Evolutionary conservation across 2,329 filamentous ascomycete genomes (phyloP).

Genomic region (Talaromyces sp.): DNA sequence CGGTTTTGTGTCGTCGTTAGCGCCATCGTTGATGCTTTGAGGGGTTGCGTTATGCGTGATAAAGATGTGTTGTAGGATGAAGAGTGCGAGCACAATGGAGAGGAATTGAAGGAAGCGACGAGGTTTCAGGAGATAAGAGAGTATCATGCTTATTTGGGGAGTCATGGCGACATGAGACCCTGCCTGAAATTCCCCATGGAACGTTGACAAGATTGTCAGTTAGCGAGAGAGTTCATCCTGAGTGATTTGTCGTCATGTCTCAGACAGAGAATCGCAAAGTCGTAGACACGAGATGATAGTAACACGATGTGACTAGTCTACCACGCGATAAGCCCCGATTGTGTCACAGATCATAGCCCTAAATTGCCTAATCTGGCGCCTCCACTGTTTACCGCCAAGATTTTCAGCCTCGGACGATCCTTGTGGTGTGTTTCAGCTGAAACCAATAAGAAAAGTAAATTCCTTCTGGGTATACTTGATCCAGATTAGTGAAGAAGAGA

Average conservation of each 20-base stretch:
- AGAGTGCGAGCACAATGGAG: neutral
- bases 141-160: neutral
- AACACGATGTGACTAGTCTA: no score
- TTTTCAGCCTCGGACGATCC: neutral
- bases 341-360: neutral
- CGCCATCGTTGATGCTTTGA: conserved; percentile 11
- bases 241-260: neutral
- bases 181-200: neutral
- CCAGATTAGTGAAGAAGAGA: no score
- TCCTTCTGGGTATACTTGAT: no score
- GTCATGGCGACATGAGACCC: neutral
- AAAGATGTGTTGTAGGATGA: neutral
- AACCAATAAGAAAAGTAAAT: no score
- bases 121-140: neutral
- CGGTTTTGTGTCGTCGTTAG: conserved; percentile 22
- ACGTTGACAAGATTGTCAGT: neutral
- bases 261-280: neutral
- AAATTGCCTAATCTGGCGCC: neutral
- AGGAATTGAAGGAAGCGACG: neutral
- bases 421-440: no score
- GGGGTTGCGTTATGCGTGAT: neutral
- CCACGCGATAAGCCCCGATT: neutral
- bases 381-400: neutral
- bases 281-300: neutral
- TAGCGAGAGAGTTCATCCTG: neutral